Conservation (phyloP, 2,329 filamentous ascomycete genomes). For the Monilinia vaccinii-corymbosi region DNA sequence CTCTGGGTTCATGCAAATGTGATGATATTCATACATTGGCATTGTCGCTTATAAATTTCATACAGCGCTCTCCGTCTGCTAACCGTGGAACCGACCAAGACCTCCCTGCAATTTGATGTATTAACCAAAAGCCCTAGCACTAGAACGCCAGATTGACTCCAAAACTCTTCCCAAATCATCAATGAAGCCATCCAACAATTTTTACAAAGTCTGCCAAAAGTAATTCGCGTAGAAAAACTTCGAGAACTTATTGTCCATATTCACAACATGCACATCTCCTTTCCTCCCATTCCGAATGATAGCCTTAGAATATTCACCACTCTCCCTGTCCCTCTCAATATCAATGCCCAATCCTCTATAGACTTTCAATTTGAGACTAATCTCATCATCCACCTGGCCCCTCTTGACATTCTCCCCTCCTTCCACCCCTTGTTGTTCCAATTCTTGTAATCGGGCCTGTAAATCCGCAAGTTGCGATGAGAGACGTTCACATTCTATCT, state of each 20-base stretch:
- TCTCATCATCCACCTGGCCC: slow-evolving; percentile 52
- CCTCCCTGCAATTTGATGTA: neutral
- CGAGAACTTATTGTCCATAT: slow-evolving; percentile 87
- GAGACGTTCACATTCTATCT: slow-evolving; percentile 92
- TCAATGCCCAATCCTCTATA: slow-evolving; percentile 89
- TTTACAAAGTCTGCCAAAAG: slow-evolving; percentile 80
- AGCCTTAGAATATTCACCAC: slow-evolving; percentile 75
- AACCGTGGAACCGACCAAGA: slow-evolving; percentile 1
- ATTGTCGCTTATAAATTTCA: neutral
- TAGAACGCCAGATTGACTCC: neutral
- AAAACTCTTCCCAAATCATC: neutral
- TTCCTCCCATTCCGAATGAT: slow-evolving; percentile 77
- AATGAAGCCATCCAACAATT: slow-evolving; percentile 17
- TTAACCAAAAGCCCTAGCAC: neutral
- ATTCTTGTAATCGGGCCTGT: slow-evolving; percentile 63
- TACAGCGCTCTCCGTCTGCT: neutral
- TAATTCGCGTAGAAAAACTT: slow-evolving; percentile 91
- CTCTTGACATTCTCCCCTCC: slow-evolving; percentile 40
- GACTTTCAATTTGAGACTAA: slow-evolving; percentile 72
- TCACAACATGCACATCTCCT: slow-evolving; percentile 90
- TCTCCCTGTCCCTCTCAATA: slow-evolving; percentile 59
- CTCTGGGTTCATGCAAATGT: neutral
- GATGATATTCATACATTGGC: neutral
- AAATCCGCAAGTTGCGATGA: slow-evolving; percentile 69
- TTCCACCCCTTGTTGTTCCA: slow-evolving; percentile 82